Evolutionary conservation across 2,329 filamentous ascomycete species (phyloP).

Genomic region (Sclerotinia glacialis): DNA sequence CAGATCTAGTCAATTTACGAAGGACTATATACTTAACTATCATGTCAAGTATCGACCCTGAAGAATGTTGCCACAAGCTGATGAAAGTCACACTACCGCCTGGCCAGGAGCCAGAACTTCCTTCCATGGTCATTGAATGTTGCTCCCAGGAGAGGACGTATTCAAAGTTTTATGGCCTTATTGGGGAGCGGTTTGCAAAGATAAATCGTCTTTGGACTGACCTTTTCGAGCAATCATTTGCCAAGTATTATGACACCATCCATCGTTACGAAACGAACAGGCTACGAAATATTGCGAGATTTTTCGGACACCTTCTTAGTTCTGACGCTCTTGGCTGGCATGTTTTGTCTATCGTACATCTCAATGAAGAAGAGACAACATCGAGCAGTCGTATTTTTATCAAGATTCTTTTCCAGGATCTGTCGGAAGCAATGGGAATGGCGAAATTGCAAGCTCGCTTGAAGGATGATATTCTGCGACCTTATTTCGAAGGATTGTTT

Average conservation of each 20-base stretch:
- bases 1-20: constrained; percentile 88
- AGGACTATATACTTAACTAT: constrained; percentile 96
- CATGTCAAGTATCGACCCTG: constrained; percentile 92
- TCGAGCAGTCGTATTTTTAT: constrained; percentile 96
- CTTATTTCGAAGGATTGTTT: constrained; percentile 82
- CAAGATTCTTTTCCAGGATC: constrained; percentile 94
- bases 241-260: constrained; percentile 94
- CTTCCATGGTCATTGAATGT: constrained; percentile 96
- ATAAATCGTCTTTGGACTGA: constrained; percentile 93
- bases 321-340: constrained; percentile 93
- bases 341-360: constrained; percentile 74
- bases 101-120: constrained; percentile 84
- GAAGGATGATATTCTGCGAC: constrained; percentile 72
- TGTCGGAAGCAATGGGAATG: constrained; percentile 83
- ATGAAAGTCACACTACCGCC: constrained; percentile 88
- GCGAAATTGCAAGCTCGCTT: constrained; percentile 72
- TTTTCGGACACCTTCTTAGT: constrained; percentile 88
- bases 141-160: constrained; percentile 96
- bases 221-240: constrained; percentile 85
- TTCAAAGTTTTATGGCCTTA: constrained; percentile 93
- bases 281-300: constrained; percentile 88
- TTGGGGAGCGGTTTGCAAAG: constrained; percentile 93
- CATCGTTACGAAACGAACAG: constrained; percentile 96
- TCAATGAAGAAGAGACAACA: constrained; percentile 97
- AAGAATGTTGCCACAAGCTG: constrained; percentile 95